phyloP scores from a whole-genome alignment of 2,329 filamentous ascomycete species.

The Tetracladium maxilliforme region DNA sequence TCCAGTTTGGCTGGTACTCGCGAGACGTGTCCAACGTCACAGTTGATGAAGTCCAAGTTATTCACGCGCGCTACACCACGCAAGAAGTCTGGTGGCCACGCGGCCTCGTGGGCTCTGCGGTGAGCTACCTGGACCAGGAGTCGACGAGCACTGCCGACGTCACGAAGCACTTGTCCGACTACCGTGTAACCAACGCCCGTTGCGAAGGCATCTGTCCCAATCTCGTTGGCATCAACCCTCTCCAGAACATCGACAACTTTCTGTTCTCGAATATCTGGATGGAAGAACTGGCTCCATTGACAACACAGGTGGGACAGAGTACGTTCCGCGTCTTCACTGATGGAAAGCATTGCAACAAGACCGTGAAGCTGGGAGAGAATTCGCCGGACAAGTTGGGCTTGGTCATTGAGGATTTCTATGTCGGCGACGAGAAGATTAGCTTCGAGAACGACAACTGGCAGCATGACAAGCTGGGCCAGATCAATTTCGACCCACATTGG shows the following conservation, averaged over 20 bases:
- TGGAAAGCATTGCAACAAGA: conserved; percentile 1
- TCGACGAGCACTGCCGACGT: conserved; percentile 2
- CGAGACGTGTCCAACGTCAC: conserved; percentile 13
- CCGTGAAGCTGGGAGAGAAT: conserved; percentile 2
- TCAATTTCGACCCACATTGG: conserved; percentile 1
- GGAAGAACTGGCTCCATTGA: conserved; percentile 1
- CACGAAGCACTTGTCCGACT: conserved; percentile 1
- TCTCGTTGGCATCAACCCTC: conserved; percentile 2
- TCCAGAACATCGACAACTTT: conserved; percentile 2
- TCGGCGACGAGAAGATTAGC: conserved; percentile 2
- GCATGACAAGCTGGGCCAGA: conserved; percentile 1
- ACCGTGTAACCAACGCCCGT: conserved; percentile 2
- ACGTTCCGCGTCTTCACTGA: conserved; percentile 2
- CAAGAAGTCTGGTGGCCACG: conserved; percentile 6
- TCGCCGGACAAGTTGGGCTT: conserved; percentile 1
- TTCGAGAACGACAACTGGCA: conserved; percentile 1
- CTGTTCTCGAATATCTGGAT: conserved; percentile 1
- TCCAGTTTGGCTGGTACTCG: conserved; percentile 19
- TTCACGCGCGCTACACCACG: conserved; percentile 11
- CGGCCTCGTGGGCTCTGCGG: conserved; percentile 10
- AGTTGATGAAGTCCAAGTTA: conserved; percentile 11
- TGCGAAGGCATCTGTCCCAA: conserved; percentile 1
- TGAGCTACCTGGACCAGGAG: conserved; percentile 2
- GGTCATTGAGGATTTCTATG: conserved; percentile 2
- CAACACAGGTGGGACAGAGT: conserved; percentile 2